Evolutionary conservation across 345 rosid species (phyloP).

Genomic region (Aquilaria sinensis): DNA sequence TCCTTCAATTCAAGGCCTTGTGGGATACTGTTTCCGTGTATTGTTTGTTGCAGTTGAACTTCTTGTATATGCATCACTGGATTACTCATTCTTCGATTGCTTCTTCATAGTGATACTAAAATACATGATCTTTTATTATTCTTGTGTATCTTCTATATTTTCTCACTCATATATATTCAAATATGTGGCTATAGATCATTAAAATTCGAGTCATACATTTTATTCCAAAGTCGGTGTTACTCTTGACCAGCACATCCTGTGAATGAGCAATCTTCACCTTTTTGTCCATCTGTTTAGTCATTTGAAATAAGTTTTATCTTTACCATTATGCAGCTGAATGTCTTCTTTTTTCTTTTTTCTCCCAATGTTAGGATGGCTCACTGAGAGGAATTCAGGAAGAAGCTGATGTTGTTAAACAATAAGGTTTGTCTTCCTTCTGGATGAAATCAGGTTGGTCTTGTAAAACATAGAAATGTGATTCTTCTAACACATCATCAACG

Average conservation of each 20-base stretch:
- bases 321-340: not conserved
- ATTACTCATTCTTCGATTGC: not conserved
- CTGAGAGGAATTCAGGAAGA: constrained; percentile 32
- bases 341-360: not conserved
- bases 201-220: not conserved
- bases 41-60: not conserved
- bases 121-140: not conserved
- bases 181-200: not conserved
- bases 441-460: not conserved
- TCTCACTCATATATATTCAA: no score
- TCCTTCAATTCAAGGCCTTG: no score
- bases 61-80: not conserved
- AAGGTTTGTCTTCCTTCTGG: constrained; percentile 24
- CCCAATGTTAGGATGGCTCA: constrained; percentile 27
- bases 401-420: constrained; percentile 5
- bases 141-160: no score
- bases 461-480: no score
- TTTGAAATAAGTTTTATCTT: not conserved
- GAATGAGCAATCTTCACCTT: not conserved
- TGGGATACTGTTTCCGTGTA: no score
- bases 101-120: not conserved
- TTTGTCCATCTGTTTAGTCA: not conserved
- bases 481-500: no score
- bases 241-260: not conserved
- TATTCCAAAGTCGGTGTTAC: not conserved